Evolutionary conservation across 2,329 filamentous ascomycete genomes (phyloP).

Genomic region (Fusarium incarnatum): DNA sequence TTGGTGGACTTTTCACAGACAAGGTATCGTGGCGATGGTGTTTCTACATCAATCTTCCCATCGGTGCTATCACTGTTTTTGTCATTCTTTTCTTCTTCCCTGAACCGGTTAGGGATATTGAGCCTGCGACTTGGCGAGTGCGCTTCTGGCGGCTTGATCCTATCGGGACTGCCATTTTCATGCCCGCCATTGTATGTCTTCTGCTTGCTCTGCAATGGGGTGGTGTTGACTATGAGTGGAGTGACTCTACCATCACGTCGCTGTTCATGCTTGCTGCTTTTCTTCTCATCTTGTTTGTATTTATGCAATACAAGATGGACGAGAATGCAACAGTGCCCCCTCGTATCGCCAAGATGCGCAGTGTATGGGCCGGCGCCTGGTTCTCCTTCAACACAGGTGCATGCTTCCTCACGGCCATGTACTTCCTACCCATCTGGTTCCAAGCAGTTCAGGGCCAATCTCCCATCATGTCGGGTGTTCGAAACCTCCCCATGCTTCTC

Average conservation of each 20-base stretch:
- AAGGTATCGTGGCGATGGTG: slow-evolving; percentile 55
- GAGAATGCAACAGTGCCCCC: slow-evolving; percentile 59
- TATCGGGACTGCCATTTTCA: slow-evolving; percentile 49
- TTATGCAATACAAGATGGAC: slow-evolving; percentile 53
- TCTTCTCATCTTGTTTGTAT: slow-evolving; percentile 52
- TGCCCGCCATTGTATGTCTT: slow-evolving; percentile 57
- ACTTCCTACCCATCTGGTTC: slow-evolving; percentile 60
- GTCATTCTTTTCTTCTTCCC: slow-evolving; percentile 49
- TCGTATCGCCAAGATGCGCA: slow-evolving; percentile 55
- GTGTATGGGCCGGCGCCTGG: slow-evolving; percentile 52
- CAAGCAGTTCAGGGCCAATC: slow-evolving; percentile 57
- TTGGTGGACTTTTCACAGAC: slow-evolving; percentile 53
- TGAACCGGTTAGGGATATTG: slow-evolving; percentile 42
- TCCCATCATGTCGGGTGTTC: slow-evolving; percentile 55
- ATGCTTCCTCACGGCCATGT: slow-evolving; percentile 49
- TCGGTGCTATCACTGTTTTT: slow-evolving; percentile 51
- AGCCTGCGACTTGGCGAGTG: slow-evolving; percentile 42
- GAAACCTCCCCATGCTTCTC: slow-evolving; percentile 56
- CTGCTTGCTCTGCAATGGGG: slow-evolving; percentile 65
- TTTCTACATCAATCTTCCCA: slow-evolving; percentile 56
- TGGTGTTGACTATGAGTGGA: slow-evolving; percentile 52
- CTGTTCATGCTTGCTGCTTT: slow-evolving; percentile 50
- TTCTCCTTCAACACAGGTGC: slow-evolving; percentile 56
- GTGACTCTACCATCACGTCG: slow-evolving; percentile 39
- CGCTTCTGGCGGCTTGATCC: slow-evolving; percentile 47